Base-by-base conservation (phyloP, 345 rosid species). In the Punica granatum region DNA sequence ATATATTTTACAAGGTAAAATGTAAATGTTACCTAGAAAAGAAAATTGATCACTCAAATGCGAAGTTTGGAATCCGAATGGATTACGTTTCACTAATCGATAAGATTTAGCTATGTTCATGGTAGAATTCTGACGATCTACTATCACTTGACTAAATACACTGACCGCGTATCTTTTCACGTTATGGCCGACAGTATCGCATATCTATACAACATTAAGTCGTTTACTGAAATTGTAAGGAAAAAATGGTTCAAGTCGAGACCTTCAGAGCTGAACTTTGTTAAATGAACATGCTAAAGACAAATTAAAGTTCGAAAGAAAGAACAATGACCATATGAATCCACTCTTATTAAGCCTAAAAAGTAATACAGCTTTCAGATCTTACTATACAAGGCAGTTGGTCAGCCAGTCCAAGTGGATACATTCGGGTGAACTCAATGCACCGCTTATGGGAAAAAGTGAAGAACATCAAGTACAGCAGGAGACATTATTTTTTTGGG, bases 401-500 rank as follows among this genome's bases (percentile, higher is more conserved):
- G 12, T 13, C 34, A 54, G 32, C 6, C 18, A 28, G 2, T 54
- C 16, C 6, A 28, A 12, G 16, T 25, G 5, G 18, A 51, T 51
- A n/a, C 58, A 51, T 28, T 54, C 31, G 26, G 10, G 32, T 26
- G 60, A 16, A 54, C 9, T 54, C 32, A 9, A 54, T 28, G 60
- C 30, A 54, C 60, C 60, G 21, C 56, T 49, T n/a, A 49, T 49
- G 56, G 53, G 56, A 8, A 11, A 49, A 49, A 49, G 1, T 25
- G 26, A 19, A 49, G 28, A 1, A 23, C n/a, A 49, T 25, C 46
- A 5, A 42, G 10, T n/a, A 10, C 18, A 28, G 28, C 53, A 63
- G 31, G 12, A 16, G 0, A 61, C 23, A 42, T 87, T 76, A 89
- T 73, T 91, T 89, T 93, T 90, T 89, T 10, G 84, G 63, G 83